These are phyloP conservation scores for Botrytis tulipae DNA, from an alignment of 2,329 filamentous ascomycete species.

Conservation along the genomic window DNA sequence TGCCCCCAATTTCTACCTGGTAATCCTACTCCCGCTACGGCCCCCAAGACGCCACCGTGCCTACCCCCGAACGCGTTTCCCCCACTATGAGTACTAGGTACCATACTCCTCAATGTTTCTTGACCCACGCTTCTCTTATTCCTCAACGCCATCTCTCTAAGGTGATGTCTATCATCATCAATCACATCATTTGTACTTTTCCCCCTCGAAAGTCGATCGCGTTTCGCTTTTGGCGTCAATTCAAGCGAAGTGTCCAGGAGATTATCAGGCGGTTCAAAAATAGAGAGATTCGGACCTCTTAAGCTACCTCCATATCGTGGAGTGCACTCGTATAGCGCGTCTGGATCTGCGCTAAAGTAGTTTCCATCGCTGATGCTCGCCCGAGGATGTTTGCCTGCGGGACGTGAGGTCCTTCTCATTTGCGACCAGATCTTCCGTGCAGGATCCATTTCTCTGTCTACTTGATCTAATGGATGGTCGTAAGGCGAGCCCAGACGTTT, in stretches of 20 bases:
- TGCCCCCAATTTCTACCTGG: conserved; percentile 17
- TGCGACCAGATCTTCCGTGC: conserved; percentile 38
- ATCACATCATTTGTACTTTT: neutral
- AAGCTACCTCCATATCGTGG: neutral
- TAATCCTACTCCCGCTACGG: conserved; percentile 12
- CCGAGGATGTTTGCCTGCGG: conserved; percentile 24
- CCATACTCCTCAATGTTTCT: conserved; percentile 31
- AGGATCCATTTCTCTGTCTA: conserved; percentile 32
- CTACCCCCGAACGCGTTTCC: conserved; percentile 5
- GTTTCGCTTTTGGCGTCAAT: neutral
- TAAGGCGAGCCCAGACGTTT: conserved; percentile 9
- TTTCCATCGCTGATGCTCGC: conserved; percentile 31
- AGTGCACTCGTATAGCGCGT: neutral
- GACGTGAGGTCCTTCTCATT: conserved; percentile 35
- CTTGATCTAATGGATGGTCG: conserved; percentile 11
- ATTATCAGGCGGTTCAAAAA: conserved; percentile 21
- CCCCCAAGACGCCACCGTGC: conserved; percentile 4
- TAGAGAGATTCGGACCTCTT: neutral
- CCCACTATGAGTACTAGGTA: conserved; percentile 27
- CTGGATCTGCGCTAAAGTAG: conserved; percentile 24
- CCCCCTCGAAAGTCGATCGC: neutral
- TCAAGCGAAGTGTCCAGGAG: conserved; percentile 24
- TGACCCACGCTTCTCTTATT: conserved; percentile 32
- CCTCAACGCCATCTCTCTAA: conserved; percentile 28
- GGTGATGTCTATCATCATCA: conserved; percentile 22